Conservation (phyloP, 257 asterid genomes). For the Nicotiana obtusifolia region DNA sequence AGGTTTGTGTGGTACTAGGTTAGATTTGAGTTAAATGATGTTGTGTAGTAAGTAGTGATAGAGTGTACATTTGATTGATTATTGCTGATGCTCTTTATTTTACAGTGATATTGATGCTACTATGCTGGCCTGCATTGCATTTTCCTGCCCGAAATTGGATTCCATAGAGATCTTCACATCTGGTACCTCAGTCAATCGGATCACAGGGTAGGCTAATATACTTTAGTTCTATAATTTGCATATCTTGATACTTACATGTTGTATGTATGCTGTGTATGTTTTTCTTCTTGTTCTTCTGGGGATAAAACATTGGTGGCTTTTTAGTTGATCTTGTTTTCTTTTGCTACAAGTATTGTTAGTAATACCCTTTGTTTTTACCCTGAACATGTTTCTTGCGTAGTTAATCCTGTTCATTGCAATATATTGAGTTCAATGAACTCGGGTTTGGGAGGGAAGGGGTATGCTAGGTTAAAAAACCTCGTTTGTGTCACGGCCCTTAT, state of each 20-base stretch:
- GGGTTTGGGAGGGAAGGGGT: neutral
- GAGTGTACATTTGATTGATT: neutral
- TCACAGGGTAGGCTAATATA: slow-evolving; percentile 71
- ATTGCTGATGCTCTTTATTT: slow-evolving; percentile 18
- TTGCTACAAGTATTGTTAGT: neutral
- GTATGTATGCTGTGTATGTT: neutral
- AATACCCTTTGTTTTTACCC: neutral
- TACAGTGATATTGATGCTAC: slow-evolving; percentile 89
- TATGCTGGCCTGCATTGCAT: slow-evolving; percentile 85
- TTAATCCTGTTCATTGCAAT: neutral
- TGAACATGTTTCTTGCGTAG: neutral
- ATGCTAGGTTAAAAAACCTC: neutral
- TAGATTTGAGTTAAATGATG: neutral
- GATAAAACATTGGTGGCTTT: neutral
- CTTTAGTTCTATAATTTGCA: neutral
- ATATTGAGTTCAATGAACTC: neutral
- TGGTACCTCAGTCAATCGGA: slow-evolving; percentile 56
- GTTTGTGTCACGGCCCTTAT: no score
- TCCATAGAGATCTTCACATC: slow-evolving; percentile 66
- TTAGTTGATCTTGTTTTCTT: neutral
- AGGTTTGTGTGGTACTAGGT: neutral
- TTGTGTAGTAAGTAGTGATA: neutral
- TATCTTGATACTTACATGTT: neutral
- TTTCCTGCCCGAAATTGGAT: slow-evolving; percentile 84
- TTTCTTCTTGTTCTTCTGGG: neutral